Evolutionary conservation across 352 stramenopile genomes (phyloP), one percentile per base, ranked within the genome.

Genomic region (Salisapilia sapeloensis): DNA sequence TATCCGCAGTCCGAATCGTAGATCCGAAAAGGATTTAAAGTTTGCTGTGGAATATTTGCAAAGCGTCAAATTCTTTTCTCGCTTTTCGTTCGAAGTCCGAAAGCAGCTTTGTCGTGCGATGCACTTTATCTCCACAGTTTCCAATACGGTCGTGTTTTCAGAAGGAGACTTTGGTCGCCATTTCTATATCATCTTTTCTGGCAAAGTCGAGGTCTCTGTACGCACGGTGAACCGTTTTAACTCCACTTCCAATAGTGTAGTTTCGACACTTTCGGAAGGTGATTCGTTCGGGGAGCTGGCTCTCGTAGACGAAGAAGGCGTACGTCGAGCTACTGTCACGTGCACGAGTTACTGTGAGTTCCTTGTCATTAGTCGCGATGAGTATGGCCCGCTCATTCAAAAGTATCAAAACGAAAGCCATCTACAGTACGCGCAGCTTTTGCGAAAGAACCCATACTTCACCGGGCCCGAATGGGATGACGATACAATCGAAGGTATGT

Each of bases 401-500:
- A 83, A 80, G 35, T 83, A 82, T 39, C 65, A 84, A 44, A 83
- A 84, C 44, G 65, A 85, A 24, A 82, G 80, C 33, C 65, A 84
- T 38, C 59, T 59, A 5, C 65, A 82, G 44, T 87, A 87, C 44
- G 72, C 64, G 14, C 69, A 77, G 20, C 57, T 85, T 46, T 51
- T 87, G 16, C 56, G 60, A 19, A 69, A 76, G 45, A 87, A 87
- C 24, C 39, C 60, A 1, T 82, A 82, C 33, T 87, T 87, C 31
- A 64, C 64, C 18, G 72, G 72, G 1, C 52, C 63, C 6, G 72
- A 81, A 16, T 87, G 72, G 72, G 67, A 87, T 41, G 59, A 69
- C 39, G 74, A 72, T 23, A 87, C 69, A 22, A 81, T 87, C 29
- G 63, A 84, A 41, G 66, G 62, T 19, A 85, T 87, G 69, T 87